These are phyloP conservation scores for Kurtzmaniella quercitrusa DNA, from an alignment of 1,139 yeast species.

Conservation along the genomic window DNA sequence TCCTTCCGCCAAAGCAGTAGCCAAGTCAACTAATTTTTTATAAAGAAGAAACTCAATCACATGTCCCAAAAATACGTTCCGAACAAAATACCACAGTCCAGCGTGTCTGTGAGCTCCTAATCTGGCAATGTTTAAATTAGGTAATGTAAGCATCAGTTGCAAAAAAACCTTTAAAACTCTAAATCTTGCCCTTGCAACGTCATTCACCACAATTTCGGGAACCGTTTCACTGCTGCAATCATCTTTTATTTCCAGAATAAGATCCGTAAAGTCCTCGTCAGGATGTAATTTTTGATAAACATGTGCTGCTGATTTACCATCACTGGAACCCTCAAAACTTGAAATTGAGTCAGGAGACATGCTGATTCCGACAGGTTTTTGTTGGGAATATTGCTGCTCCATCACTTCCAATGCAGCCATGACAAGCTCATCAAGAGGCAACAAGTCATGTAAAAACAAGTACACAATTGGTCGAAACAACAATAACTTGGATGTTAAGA, in stretches of 20 bases:
- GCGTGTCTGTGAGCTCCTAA: slow-evolving; percentile 39
- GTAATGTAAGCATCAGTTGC: slow-evolving; percentile 24
- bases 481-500: slow-evolving; percentile 29
- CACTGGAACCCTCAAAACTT: neutral
- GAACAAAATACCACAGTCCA: slow-evolving; percentile 39
- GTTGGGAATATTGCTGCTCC: neutral
- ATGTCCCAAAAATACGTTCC: slow-evolving; percentile 40
- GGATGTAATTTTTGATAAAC: slow-evolving; percentile 25
- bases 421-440: slow-evolving; percentile 22
- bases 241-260: slow-evolving; percentile 7
- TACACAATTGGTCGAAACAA: slow-evolving; percentile 36
- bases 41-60: slow-evolving; percentile 36
- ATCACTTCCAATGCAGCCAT: slow-evolving; percentile 15
- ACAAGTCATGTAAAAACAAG: slow-evolving; percentile 30
- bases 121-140: slow-evolving; percentile 35
- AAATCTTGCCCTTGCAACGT: slow-evolving; percentile 17
- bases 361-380: slow-evolving; percentile 2
- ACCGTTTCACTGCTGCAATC: slow-evolving; percentile 11
- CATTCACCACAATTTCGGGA: slow-evolving; percentile 15
- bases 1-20: neutral
- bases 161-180: slow-evolving; percentile 23
- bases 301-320: slow-evolving; percentile 22
- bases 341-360: slow-evolving; percentile 2
- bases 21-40: slow-evolving; percentile 21
- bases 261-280: slow-evolving; percentile 29